Percentiles rank a stretch among this genome's conserved stretches.
Evolutionary conservation across 192 early-diverging fungal genomes (phyloP).

Genomic region (Gamsiella multidivaricata): DNA sequence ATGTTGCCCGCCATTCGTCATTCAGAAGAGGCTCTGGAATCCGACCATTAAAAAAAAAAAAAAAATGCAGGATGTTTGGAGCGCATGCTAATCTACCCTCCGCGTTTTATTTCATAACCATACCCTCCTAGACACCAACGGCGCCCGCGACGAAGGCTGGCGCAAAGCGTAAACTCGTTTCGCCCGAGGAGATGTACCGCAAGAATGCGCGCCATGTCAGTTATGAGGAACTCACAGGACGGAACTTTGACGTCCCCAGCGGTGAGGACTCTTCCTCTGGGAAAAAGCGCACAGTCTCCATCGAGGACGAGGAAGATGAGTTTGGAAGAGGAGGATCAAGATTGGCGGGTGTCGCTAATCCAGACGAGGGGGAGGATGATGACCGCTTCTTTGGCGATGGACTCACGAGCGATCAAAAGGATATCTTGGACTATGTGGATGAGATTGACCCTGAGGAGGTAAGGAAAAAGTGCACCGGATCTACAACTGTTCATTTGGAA

Average conservation of each 20-base stretch:
- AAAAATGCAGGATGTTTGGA: too few species aligned
- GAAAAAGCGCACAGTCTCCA: slow-evolving; percentile 35
- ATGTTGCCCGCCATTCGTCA: too few species aligned
- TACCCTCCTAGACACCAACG: slow-evolving; percentile 32
- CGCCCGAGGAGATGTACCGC: slow-evolving; percentile 45
- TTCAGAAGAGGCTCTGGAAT: too few species aligned
- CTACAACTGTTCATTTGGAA: too few species aligned
- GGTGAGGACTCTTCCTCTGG: slow-evolving; percentile 18
- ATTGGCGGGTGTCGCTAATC: slow-evolving; percentile 33
- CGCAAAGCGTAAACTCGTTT: slow-evolving; percentile 38
- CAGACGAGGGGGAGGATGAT: slow-evolving; percentile 77
- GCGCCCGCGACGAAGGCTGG: slow-evolving; percentile 45
- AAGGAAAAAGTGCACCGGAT: slow-evolving; percentile 1
- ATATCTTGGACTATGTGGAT: slow-evolving; percentile 87
- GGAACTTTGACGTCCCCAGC: slow-evolving; percentile 29
- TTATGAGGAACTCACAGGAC: slow-evolving; percentile 52
- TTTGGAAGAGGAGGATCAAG: neutral
- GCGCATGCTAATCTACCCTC: neutral
- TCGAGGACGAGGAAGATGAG: slow-evolving; percentile 34
- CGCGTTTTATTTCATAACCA: neutral
- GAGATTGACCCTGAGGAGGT: slow-evolving; percentile 81
- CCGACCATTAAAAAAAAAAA: neutral
- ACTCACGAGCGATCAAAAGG: slow-evolving; percentile 78
- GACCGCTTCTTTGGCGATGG: slow-evolving; percentile 89
- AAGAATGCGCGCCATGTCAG: slow-evolving; percentile 47